phyloP scores from a whole-genome alignment of 139 green algal species.

The Picochlorum sp. region DNA sequence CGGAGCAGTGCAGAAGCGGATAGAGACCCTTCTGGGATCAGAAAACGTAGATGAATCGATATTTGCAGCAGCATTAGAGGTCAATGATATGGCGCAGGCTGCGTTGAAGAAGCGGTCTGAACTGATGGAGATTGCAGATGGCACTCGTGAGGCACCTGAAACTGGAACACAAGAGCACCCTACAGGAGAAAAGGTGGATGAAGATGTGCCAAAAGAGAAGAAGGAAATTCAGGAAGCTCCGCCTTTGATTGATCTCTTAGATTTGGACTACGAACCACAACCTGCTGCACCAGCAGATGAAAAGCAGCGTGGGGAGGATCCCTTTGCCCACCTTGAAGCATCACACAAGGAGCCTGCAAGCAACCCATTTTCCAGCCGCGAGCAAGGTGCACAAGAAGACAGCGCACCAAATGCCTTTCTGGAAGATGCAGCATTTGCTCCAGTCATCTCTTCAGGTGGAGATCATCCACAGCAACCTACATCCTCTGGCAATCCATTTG shows the following conservation, averaged over 20 bases:
- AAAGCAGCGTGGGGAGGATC: neutral
- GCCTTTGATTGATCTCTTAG: neutral
- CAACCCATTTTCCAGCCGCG: neutral
- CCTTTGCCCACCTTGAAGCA: neutral
- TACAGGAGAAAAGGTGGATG: no score
- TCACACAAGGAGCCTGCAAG: neutral
- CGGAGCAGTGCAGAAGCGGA: conserved; percentile 4
- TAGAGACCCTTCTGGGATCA: conserved; percentile 3
- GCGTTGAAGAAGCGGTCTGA: conserved; percentile 5
- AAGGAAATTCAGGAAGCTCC: neutral
- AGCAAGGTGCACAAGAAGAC: neutral
- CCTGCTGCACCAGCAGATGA: neutral
- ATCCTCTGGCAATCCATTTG: conserved; percentile 1
- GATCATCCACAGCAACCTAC: neutral
- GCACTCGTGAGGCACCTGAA: neutral
- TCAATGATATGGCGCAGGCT: conserved; percentile 16
- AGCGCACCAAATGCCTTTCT: neutral
- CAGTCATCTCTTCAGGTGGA: neutral
- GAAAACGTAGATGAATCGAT: conserved; percentile 10
- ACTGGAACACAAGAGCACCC: neutral
- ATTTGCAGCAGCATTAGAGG: conserved; percentile 7
- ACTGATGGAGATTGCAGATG: conserved; percentile 12
- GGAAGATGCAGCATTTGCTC: neutral
- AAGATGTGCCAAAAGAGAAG: neutral
- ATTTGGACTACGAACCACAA: conserved; percentile 1